phyloP scores from a whole-genome alignment of 2,329 filamentous ascomycete species.

The Nemania sp. region DNA sequence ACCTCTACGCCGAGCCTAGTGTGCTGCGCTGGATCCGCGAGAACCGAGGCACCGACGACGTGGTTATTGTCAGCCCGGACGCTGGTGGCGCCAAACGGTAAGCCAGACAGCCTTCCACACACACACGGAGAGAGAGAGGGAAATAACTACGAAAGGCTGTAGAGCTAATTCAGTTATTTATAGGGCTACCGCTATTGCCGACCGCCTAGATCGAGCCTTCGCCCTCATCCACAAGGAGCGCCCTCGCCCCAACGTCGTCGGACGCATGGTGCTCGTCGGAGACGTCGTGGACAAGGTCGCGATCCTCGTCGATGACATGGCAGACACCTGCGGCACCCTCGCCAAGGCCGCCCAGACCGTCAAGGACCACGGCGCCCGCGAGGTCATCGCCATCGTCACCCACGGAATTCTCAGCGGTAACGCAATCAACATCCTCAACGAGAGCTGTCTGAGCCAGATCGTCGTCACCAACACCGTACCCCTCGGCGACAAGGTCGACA shows the following conservation, averaged over 20 bases:
- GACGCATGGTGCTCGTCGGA: slow-evolving; percentile 94
- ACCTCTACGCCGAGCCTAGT: slow-evolving; percentile 93
- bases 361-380: slow-evolving; percentile 84
- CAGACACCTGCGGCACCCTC: slow-evolving; percentile 88
- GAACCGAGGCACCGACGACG: slow-evolving; percentile 83
- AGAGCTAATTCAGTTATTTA: slow-evolving; percentile 24
- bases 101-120: slow-evolving; percentile 40
- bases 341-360: slow-evolving; percentile 89
- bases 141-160: not conserved
- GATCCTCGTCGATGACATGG: slow-evolving; percentile 98
- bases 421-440: slow-evolving; percentile 79
- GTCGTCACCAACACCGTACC: slow-evolving; percentile 86
- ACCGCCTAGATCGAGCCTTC: slow-evolving; percentile 89
- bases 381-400: slow-evolving; percentile 94
- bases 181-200: slow-evolving; percentile 90
- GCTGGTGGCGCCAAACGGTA: slow-evolving; percentile 92
- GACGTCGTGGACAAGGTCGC: slow-evolving; percentile 91
- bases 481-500: slow-evolving; percentile 77
- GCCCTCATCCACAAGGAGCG: slow-evolving; percentile 98
- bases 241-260: slow-evolving; percentile 85
- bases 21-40: slow-evolving; percentile 92
- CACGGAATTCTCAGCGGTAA: slow-evolving; percentile 82
- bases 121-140: no score
- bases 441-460: slow-evolving; percentile 74
- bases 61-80: slow-evolving; percentile 94